Evolutionary conservation across 2,329 filamentous ascomycete species (phyloP), one percentile per base, ranked within the genome.

Genomic region (Ambrosiella beaveri): DNA sequence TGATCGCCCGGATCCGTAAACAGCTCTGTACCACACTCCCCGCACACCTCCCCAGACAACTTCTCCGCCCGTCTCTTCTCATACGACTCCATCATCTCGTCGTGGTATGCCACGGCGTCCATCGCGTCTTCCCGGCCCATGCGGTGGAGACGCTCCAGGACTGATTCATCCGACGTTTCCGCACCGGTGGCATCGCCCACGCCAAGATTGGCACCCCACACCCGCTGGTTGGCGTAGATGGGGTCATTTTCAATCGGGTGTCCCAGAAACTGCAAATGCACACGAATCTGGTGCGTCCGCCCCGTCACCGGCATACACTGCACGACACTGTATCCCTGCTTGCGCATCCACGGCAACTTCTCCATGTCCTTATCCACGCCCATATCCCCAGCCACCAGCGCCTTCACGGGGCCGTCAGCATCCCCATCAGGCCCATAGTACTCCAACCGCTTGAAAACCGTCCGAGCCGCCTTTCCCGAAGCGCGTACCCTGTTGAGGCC

Each of bases 231-330:
- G 65, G 88, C 89, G 69, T 98, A 98, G 64, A 98, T 97, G 7
- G 93, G 93, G 67, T 98, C 93, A 68, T 98, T 98, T 63, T 88
- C 84, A 64, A 98, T 97, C 1, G 93, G 93, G 67, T 97, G 86
- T 1, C 93, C 93, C 2, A 98, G 75, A 68, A 88, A 95, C 67
- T 98, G 93, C 13, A 98, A 76, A 66, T 98, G 93, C 15, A 98
- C 93, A 39, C 93, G 82, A 54, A 98, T 79, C 69, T 98, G 93
- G 66, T 98, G 93, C 11, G 93, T 98, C 55, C 93, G 81, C 0
- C 93, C 93, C 0, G 93, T 98, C 36, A 97, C 80, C 0, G 93
- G 93, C 59, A 95, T 78, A 68, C 93, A 97, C 64, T 93, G 85
- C 13, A 98, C 90, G 63, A 98, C 88, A 36, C 89, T 95, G 71